A percentile compares a stretch with the other conserved stretches of the same genome.
phyloP scores from a whole-genome alignment of 1,284 basidiomycete genomes.

The Ganoderma lucidum region DNA sequence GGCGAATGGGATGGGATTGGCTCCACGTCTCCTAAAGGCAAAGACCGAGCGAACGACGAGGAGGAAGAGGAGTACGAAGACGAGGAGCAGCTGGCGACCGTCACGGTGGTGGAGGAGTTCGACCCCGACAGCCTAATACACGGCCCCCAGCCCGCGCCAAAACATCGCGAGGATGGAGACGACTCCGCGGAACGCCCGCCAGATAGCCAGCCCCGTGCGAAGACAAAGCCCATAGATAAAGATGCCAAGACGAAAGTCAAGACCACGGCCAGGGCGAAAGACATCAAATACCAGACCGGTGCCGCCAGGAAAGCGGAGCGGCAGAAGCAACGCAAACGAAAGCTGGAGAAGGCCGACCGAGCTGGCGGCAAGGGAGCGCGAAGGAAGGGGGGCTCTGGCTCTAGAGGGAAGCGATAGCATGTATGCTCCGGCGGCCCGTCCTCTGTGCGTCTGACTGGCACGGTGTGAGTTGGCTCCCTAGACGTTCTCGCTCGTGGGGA shows the following conservation, averaged over 20 bases:
- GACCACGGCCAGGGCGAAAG: conserved; percentile 45
- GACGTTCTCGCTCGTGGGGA: background rate
- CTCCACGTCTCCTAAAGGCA: conserved; percentile 34
- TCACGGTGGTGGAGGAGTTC: conserved; percentile 85
- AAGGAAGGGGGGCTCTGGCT: conserved; percentile 40
- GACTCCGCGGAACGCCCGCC: background rate
- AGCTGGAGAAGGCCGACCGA: conserved; percentile 70
- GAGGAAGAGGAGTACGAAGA: conserved; percentile 73
- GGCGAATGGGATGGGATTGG: conserved; percentile 56
- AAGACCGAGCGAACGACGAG: conserved; percentile 44
- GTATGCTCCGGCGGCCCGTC: background rate
- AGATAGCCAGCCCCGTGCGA: conserved; percentile 1
- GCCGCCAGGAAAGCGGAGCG: conserved; percentile 62
- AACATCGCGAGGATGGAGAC: background rate
- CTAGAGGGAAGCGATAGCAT: conserved; percentile 34
- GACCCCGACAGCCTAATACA: conserved; percentile 69
- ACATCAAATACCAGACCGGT: conserved; percentile 70
- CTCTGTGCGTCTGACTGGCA: background rate
- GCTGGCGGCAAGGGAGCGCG: conserved; percentile 66
- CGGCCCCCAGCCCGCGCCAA: conserved; percentile 42
- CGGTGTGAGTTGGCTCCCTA: background rate
- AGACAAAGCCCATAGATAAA: conserved; percentile 5
- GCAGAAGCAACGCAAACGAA: conserved; percentile 64
- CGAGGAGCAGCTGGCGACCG: conserved; percentile 81
- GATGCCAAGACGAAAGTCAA: conserved; percentile 34